phyloP scores from a whole-genome alignment of 805 yeast species.

The Sugiyamaella marilandica region DNA sequence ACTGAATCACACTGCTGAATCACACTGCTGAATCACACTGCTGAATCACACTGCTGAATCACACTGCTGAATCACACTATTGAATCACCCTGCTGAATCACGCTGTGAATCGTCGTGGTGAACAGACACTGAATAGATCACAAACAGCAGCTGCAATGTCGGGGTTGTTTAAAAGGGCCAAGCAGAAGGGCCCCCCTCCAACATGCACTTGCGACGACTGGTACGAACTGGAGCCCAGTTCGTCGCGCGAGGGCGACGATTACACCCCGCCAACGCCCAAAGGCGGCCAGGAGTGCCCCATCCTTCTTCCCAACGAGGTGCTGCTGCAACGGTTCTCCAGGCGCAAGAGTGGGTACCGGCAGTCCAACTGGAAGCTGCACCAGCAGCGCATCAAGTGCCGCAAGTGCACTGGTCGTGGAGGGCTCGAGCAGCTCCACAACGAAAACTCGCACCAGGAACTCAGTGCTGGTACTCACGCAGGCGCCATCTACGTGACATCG shows the following conservation, averaged over 20 bases:
- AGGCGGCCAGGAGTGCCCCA: constrained; percentile 25
- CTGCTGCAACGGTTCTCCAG: constrained; percentile 25
- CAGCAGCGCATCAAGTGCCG: constrained; percentile 12
- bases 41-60: no score
- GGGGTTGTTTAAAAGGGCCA: neutral
- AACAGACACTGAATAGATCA: no score
- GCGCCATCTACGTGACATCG: constrained; percentile 24
- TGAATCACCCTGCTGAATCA: no score
- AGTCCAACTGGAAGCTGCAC: constrained; percentile 14
- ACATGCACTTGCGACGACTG: constrained; percentile 4
- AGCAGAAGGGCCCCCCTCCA: neutral
- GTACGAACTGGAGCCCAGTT: neutral
- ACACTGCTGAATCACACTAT: no score
- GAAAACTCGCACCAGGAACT: constrained; percentile 17
- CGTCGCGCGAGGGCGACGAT: constrained; percentile 1
- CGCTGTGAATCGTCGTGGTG: no score
- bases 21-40: no score
- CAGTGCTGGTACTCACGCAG: constrained; percentile 14
- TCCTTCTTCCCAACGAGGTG: constrained; percentile 29
- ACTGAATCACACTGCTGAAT: no score
- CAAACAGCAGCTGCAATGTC: neutral
- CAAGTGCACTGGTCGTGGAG: constrained; percentile 6
- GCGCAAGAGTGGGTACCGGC: constrained; percentile 18
- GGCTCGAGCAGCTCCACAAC: neutral
- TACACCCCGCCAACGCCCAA: constrained; percentile 23